A percentile compares a stretch with the other conserved stretches of the same genome.
Conservation (phyloP, 1,139 yeast genomes). For the Zygoascus hellenicus region DNA sequence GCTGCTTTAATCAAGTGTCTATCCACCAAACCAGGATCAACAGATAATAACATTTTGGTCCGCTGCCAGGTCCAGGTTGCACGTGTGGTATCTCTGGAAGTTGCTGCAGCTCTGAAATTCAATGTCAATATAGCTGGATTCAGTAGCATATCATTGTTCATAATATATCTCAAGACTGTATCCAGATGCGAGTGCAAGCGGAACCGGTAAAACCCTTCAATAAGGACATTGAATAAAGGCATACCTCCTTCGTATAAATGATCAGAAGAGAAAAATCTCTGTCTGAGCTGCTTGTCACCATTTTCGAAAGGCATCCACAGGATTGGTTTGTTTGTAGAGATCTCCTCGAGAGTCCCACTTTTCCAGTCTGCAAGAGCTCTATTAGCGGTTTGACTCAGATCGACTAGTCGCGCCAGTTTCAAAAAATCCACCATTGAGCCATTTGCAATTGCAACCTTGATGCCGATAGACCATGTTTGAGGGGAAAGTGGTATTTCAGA, state of each 20-base stretch:
- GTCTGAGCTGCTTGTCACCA: constrained; percentile 12
- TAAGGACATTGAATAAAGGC: constrained; percentile 16
- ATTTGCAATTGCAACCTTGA: constrained; percentile 20
- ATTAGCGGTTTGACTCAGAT: constrained; percentile 10
- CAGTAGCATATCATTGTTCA: constrained; percentile 15
- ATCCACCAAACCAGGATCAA: neutral
- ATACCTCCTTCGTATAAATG: neutral
- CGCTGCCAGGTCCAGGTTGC: constrained; percentile 23
- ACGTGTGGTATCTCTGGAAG: constrained; percentile 18
- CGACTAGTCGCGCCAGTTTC: constrained; percentile 17
- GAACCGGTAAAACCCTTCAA: constrained; percentile 23
- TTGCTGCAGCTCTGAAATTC: constrained; percentile 22
- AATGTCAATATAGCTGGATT: constrained; percentile 20
- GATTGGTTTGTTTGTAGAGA: constrained; percentile 1
- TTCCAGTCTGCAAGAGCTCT: neutral
- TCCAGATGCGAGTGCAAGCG: constrained; percentile 22
- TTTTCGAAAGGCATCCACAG: constrained; percentile 3
- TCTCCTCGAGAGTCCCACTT: neutral
- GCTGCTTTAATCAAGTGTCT: constrained; percentile 1
- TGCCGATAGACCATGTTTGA: constrained; percentile 18
- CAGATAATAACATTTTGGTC: neutral
- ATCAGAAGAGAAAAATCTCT: constrained; percentile 11
- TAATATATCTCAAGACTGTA: constrained; percentile 21
- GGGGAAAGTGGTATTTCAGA: constrained; percentile 22
- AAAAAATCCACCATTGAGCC: constrained; percentile 18